Percentiles rank a stretch among this genome's conserved stretches.
These are phyloP conservation scores for Spizellomyces punctatus DNA, from an alignment of 192 early-diverging fungal species.

Conservation along the genomic window DNA sequence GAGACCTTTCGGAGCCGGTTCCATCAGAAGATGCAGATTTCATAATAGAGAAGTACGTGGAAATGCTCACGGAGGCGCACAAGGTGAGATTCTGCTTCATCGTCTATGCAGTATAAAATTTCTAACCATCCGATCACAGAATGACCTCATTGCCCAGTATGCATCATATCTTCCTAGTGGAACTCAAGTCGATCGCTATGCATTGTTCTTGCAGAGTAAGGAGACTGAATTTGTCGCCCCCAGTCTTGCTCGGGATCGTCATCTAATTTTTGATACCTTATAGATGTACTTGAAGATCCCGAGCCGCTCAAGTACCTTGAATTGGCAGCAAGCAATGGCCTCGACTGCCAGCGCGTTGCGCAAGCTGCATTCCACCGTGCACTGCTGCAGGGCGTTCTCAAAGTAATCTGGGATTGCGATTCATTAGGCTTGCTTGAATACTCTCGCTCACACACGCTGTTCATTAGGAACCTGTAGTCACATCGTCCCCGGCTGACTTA, in stretches of 20 bases:
- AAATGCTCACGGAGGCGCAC: constrained; percentile 28
- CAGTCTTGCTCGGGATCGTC: not conserved
- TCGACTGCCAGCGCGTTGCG: constrained; percentile 47
- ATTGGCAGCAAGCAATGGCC: constrained; percentile 33
- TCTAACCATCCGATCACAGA: not conserved
- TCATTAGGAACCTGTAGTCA: not conserved
- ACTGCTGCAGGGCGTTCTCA: constrained; percentile 32
- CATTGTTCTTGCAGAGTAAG: constrained; percentile 47
- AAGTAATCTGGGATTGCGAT: not conserved
- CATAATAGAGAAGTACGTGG: constrained; percentile 52
- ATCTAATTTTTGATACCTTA: not conserved
- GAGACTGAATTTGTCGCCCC: not conserved
- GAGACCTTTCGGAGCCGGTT: constrained; percentile 47
- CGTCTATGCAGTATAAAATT: not conserved
- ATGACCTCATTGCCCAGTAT: constrained; percentile 57
- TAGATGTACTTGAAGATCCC: constrained; percentile 16
- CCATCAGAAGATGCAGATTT: constrained; percentile 16
- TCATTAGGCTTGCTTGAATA: not conserved
- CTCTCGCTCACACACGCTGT: not conserved
- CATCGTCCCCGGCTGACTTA: not conserved
- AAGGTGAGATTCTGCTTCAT: constrained; percentile 10
- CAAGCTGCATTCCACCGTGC: constrained; percentile 18
- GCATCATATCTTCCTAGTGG: constrained; percentile 46
- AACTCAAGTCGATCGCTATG: constrained; percentile 51
- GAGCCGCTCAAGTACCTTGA: constrained; percentile 7